These are phyloP conservation scores for Prunus yedoensis DNA, from an alignment of 331 rosid species.

Conservation along the genomic window DNA sequence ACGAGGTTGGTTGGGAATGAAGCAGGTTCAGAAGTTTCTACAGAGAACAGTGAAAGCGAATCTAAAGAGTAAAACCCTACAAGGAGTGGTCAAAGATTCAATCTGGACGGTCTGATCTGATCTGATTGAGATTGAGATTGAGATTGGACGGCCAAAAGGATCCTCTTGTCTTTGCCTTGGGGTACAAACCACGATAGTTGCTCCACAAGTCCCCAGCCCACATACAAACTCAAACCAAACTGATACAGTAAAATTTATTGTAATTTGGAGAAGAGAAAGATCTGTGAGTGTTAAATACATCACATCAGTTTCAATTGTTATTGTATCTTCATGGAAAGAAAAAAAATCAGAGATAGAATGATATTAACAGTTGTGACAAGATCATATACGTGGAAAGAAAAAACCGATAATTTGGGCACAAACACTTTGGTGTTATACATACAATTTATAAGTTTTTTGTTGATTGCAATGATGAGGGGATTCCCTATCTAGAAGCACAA, in stretches of 20 bases:
- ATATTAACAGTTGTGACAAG: neutral
- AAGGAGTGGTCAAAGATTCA: slow-evolving; percentile 38
- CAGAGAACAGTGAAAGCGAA: slow-evolving; percentile 33
- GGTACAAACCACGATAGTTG: slow-evolving; percentile 30
- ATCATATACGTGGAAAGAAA: neutral
- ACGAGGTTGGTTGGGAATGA: slow-evolving; percentile 6
- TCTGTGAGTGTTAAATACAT: neutral
- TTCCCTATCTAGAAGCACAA: too few species aligned
- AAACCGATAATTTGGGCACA: neutral
- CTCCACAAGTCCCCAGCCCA: slow-evolving; percentile 14
- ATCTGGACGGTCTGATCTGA: slow-evolving; percentile 22
- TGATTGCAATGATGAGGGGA: too few species aligned
- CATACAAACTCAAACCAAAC: neutral
- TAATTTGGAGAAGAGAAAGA: neutral
- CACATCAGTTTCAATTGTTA: neutral
- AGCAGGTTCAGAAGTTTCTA: neutral
- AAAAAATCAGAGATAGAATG: too few species aligned
- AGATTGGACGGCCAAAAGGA: slow-evolving; percentile 32
- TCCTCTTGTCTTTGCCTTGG: slow-evolving; percentile 25
- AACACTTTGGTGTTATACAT: too few species aligned
- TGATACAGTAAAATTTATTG: neutral
- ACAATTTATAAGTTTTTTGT: neutral
- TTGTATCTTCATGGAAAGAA: neutral
- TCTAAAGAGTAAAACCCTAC: neutral
- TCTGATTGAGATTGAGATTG: slow-evolving; percentile 9